phyloP scores from a whole-genome alignment of 345 rosid species.

The Orychophragmus violaceus region DNA sequence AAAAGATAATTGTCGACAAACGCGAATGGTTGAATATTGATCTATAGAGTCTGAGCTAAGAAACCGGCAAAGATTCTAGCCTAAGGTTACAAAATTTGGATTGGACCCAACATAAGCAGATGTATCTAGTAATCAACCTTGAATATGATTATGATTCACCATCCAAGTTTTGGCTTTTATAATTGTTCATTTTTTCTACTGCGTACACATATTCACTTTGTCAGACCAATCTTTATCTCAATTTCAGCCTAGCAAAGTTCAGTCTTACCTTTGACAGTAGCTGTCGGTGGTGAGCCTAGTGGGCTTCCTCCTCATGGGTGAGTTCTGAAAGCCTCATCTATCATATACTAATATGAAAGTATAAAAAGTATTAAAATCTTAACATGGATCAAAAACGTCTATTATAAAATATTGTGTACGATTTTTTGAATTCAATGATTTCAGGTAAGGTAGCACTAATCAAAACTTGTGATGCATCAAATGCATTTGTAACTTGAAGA shows the following conservation, averaged over 20 bases:
- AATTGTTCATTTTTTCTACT: not conserved
- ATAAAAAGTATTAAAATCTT: no score
- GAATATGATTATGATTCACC: not conserved
- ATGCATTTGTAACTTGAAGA: no score
- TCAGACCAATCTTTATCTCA: conserved; percentile 11
- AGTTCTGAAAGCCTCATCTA: conserved; percentile 10
- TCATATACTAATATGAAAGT: no score
- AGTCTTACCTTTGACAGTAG: conserved; percentile 28
- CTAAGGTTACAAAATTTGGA: conserved; percentile 16
- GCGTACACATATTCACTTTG: not conserved
- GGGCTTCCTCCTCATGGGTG: conserved; percentile 42
- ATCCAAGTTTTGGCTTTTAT: not conserved
- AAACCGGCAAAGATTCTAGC: conserved; percentile 21
- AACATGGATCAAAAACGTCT: no score
- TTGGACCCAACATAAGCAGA: conserved; percentile 28
- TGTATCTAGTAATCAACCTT: conserved; percentile 30
- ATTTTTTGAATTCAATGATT: no score
- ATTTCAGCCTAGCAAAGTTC: conserved; percentile 38
- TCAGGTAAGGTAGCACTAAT: no score
- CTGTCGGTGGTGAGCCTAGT: conserved; percentile 33
- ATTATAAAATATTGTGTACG: no score
- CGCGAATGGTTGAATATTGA: conserved; percentile 32
- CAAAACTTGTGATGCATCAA: no score
- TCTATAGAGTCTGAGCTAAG: conserved; percentile 32
- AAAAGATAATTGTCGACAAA: conserved; percentile 17